Conservation (phyloP, 306 rosid species). For the Cucurbita moschata region DNA sequence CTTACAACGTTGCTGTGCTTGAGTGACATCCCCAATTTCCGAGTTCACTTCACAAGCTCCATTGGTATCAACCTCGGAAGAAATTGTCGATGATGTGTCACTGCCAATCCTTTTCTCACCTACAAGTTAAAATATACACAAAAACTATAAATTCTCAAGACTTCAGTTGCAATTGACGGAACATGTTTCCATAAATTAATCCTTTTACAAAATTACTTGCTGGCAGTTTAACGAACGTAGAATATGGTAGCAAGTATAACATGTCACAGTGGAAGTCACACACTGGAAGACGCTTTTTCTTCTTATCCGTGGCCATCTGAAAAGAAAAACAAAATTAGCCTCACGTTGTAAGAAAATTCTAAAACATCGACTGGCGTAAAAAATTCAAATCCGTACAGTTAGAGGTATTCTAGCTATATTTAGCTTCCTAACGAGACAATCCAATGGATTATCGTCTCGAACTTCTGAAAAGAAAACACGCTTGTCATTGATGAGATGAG, state of each 20-base stretch:
- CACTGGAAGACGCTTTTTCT: slow-evolving; percentile 16
- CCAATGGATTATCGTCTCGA: slow-evolving; percentile 50
- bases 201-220: slow-evolving; percentile 18
- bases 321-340: background rate
- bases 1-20: slow-evolving; percentile 5
- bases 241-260: slow-evolving; percentile 36
- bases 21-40: slow-evolving; percentile 1
- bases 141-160: background rate
- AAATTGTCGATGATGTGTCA: slow-evolving; percentile 57
- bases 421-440: slow-evolving; percentile 39
- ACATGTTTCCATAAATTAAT: background rate
- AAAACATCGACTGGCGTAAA: background rate
- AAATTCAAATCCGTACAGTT: slow-evolving; percentile 17
- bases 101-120: slow-evolving; percentile 23
- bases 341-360: background rate
- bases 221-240: slow-evolving; percentile 43
- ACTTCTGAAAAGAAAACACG: slow-evolving; percentile 71
- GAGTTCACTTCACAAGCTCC: slow-evolving; percentile 21
- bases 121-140: slow-evolving; percentile 6
- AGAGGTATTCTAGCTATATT: slow-evolving; percentile 21
- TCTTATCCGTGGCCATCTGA: slow-evolving; percentile 27
- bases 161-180: background rate
- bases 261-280: slow-evolving; percentile 47
- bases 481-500: slow-evolving; percentile 30
- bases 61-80: slow-evolving; percentile 30